Evolutionary conservation across 2,329 filamentous ascomycete species (phyloP), one percentile per base, ranked within the genome.

Genomic region (Fonsecaea pugnacius): DNA sequence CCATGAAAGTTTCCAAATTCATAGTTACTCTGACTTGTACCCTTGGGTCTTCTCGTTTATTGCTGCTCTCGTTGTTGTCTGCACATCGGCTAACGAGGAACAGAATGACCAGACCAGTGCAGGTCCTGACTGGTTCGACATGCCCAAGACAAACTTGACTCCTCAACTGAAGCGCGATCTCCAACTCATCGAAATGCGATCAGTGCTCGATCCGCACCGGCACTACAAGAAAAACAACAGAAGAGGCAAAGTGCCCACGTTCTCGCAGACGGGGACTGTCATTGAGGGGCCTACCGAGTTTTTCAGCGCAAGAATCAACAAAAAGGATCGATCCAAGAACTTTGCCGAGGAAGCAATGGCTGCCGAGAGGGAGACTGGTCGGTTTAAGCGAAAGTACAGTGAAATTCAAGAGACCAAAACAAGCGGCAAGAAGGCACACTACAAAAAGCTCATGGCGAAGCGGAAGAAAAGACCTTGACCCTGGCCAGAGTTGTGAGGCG

Each of bases 261-360:
- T 90, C 75, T 96, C 91, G 21, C 91, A 96, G 72, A 87, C 96
- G 32, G 95, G 94, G 63, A 94, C 91, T 5, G 87, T 99, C 65
- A 85, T 97, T 62, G 89, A 96, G 73, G 93, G 93, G 1, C 89
- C 92, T 1, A 93, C 92, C 0, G 94, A 98, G 73, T 96, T 89
- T 78, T 92, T 89, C 80, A 93, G 85, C 73, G 85, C 87, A 21
- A 87, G 94, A 62, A 83, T 98, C 66, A 87, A 89, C 62, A 94
- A 92, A 76, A 96, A 91, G 78, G 91, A 98, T 71, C 86, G 91
- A 70, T 96, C 96, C 80, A 85, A 85, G 72, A 97, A 90, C 0
- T 87, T 99, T 62, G 86, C 95, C 1, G 91, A 96, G 68, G 92
- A 97, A 74, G 85, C 95, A 3, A 81, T 97, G 71, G 85, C 87